Conservation (phyloP, 305 asterid genomes). For the Solanum hybrid region DNA sequence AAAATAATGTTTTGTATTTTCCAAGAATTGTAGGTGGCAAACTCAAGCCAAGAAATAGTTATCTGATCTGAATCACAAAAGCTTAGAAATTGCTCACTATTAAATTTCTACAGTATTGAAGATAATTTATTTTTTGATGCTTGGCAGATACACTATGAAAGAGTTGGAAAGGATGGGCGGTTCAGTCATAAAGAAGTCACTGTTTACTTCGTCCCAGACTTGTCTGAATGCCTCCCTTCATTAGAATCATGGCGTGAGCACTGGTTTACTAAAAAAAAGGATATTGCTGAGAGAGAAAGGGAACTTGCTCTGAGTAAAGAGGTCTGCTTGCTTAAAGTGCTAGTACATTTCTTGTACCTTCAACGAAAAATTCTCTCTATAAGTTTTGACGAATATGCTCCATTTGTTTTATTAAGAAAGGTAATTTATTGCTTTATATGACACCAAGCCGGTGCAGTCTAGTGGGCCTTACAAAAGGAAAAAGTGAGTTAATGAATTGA, state of each 20-base stretch:
- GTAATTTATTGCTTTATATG: neutral
- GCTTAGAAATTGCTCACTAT: neutral
- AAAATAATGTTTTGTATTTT: neutral
- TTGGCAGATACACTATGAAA: slow-evolving; percentile 80
- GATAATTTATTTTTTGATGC: slow-evolving; percentile 3
- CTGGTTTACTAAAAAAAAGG: slow-evolving; percentile 68
- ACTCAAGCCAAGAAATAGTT: neutral
- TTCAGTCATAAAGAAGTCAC: slow-evolving; percentile 92
- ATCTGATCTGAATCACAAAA: neutral
- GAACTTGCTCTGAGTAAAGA: slow-evolving; percentile 44
- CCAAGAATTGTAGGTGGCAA: neutral
- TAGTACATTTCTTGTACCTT: neutral
- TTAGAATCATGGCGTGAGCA: slow-evolving; percentile 76
- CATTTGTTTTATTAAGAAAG: slow-evolving; percentile 1
- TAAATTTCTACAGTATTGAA: neutral
- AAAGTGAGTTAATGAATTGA: neutral
- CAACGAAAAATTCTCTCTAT: neutral
- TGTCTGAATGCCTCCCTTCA: slow-evolving; percentile 84
- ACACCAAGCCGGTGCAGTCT: neutral
- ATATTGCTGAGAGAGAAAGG: slow-evolving; percentile 60
- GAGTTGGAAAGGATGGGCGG: slow-evolving; percentile 85
- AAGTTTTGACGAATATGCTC: neutral
- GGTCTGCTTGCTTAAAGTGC: slow-evolving; percentile 31
- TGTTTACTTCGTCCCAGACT: slow-evolving; percentile 81
- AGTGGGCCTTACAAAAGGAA: neutral